Evolutionary conservation across 192 early-diverging fungal genomes (phyloP), one percentile per base, ranked within the genome.

Genomic region (Podila epicladia): DNA sequence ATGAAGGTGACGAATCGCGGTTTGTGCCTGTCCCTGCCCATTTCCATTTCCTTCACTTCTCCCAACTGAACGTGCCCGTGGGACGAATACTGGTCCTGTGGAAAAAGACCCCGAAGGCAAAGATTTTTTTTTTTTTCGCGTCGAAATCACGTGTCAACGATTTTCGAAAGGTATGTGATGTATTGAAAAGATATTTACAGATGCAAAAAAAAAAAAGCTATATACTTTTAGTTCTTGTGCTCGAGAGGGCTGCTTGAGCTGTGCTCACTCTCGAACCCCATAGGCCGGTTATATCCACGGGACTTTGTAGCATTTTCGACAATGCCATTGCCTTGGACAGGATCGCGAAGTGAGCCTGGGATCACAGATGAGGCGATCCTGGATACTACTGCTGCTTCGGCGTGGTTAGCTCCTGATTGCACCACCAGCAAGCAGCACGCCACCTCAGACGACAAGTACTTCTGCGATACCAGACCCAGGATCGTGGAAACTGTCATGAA

Each of bases 401-500:
- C 20, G n/a, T 31, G 64, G 4, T 57, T 58, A 4, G 53, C 9
- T 41, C 69, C 75, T 22, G 75, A 59, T 35, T 78, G 75, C 12
- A 78, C 75, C 9, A 71, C 69, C 49, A 78, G 29, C 11, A 78
- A 26, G 38, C 75, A 78, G 24, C 64, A 55, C 20, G 69, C 33
- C 4, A 78, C 33, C 2, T 50, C 75, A 29, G 75, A 78, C 5
- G 64, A 29, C 32, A 78, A 13, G 51, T 41, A 71, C 9, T 38
- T 49, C 28, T 78, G 75, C n/a, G 75, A 64, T 19, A 55, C 64
- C 2, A 71, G 38, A 3, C 75, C 75, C n/a, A 78, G 37, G 22
- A 78, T 71, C 1, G 55, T 62, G 0, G 68, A 37, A 22, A 78
- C 75, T n/a, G 75, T 78, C 64, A 71, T 50, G 59, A 48, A 66